These are phyloP conservation scores for Xylariaceae sp. DNA, from an alignment of 2,329 filamentous ascomycete genomes.

Conservation along the genomic window DNA sequence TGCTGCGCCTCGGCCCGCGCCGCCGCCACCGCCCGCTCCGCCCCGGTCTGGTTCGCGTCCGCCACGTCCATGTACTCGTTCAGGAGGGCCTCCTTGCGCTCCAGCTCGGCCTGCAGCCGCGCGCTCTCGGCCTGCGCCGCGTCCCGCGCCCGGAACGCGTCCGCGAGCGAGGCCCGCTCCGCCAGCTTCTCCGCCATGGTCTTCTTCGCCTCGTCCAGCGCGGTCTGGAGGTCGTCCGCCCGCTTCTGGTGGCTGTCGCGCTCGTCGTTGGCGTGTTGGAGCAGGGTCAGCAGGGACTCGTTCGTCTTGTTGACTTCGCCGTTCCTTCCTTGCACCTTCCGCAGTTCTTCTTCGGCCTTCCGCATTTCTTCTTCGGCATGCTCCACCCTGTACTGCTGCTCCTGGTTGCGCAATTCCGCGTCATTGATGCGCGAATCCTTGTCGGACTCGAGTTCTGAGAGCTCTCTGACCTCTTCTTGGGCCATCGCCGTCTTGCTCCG, in stretches of 20 bases:
- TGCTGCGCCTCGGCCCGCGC: not conserved
- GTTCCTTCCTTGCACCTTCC: not conserved
- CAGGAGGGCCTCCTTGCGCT: not conserved
- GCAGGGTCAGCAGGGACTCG: not conserved
- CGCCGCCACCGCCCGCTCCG: not conserved
- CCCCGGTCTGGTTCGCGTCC: not conserved
- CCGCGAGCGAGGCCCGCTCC: too few relatives aligned
- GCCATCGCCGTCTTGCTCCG: not conserved
- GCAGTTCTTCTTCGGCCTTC: not conserved
- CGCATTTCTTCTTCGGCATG: constrained; percentile 1
- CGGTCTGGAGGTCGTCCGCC: not conserved
- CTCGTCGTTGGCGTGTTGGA: not conserved
- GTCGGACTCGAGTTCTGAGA: not conserved
- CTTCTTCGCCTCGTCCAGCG: not conserved
- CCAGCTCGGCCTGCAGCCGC: not conserved
- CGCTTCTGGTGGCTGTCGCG: not conserved
- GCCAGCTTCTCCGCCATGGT: too few relatives aligned
- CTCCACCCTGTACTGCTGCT: constrained; percentile 1
- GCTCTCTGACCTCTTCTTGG: not conserved
- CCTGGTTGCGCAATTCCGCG: too few relatives aligned
- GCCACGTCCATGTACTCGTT: not conserved
- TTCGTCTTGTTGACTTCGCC: not conserved
- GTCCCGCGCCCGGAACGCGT: too few relatives aligned
- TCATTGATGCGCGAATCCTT: too few relatives aligned
- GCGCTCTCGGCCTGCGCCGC: too few relatives aligned